phyloP scores from a whole-genome alignment of 1,139 yeast species.

The Kurtzmaniella quercitrusa region DNA sequence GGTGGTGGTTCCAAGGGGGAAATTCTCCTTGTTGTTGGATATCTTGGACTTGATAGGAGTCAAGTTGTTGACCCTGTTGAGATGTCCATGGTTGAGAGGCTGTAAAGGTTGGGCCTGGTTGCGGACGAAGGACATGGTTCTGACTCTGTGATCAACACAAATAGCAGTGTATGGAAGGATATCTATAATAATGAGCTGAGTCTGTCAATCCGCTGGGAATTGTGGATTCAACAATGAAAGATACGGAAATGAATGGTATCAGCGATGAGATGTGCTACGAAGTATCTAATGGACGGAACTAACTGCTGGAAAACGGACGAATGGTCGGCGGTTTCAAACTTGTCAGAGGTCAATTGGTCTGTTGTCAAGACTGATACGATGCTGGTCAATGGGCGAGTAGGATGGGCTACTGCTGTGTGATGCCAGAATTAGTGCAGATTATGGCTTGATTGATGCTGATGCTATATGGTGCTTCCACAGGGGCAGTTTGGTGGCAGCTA shows the following conservation, averaged over 20 bases:
- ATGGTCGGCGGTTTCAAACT: too few relatives aligned
- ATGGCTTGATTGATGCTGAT: too few relatives aligned
- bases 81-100: slow-evolving; percentile 44
- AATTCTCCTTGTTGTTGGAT: slow-evolving; percentile 22
- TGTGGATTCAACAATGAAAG: background rate
- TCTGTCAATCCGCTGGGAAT: background rate
- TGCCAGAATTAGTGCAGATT: too few relatives aligned
- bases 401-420: too few relatives aligned
- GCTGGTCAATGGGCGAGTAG: too few relatives aligned
- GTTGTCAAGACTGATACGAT: too few relatives aligned
- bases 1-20: slow-evolving; percentile 8
- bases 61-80: slow-evolving; percentile 35
- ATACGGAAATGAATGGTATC: background rate
- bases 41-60: slow-evolving; percentile 41
- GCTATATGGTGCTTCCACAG: too few relatives aligned
- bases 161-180: background rate
- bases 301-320: too few relatives aligned
- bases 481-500: too few relatives aligned
- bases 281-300: too few relatives aligned
- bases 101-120: slow-evolving; percentile 34
- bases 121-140: slow-evolving; percentile 1
- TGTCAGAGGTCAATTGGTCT: too few relatives aligned
- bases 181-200: background rate
- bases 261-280: background rate
- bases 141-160: background rate